A percentile compares a stretch with the other conserved stretches of the same genome.
These are phyloP conservation scores for Lachancea lanzarotensis DNA, from an alignment of 805 yeast genomes.

Conservation along the genomic window DNA sequence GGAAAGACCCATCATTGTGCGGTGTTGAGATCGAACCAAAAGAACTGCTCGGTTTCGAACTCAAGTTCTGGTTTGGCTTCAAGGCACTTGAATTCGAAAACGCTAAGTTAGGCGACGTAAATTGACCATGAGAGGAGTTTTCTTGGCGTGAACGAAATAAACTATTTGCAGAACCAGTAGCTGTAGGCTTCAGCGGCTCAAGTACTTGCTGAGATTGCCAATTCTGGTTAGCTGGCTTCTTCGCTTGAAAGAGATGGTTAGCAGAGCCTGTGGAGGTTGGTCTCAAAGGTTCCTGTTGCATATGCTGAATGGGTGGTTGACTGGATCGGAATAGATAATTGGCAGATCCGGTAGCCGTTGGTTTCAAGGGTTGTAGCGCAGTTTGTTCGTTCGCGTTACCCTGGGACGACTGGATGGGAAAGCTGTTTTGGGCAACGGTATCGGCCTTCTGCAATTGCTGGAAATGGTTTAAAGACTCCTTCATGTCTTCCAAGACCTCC, in stretches of 20 bases:
- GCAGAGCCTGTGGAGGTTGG: conserved; percentile 34
- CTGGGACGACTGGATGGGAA: conserved; percentile 47
- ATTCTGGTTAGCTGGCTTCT: neutral
- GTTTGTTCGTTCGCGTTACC: neutral
- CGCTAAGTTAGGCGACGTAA: neutral
- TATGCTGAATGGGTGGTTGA: conserved; percentile 5
- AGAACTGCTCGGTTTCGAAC: neutral
- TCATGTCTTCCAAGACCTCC: conserved; percentile 67
- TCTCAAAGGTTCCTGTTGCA: conserved; percentile 18
- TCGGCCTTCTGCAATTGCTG: conserved; percentile 69
- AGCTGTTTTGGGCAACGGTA: conserved; percentile 66
- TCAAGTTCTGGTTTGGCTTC: neutral
- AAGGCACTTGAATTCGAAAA: neutral
- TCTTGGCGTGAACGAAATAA: conserved; percentile 18
- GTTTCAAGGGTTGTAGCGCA: conserved; percentile 28
- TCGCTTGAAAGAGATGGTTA: conserved; percentile 26
- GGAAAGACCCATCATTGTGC: neutral
- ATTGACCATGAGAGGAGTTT: neutral
- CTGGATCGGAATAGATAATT: conserved; percentile 24
- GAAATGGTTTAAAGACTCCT: conserved; percentile 66
- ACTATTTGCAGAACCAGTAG: conserved; percentile 32
- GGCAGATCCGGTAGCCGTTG: conserved; percentile 33
- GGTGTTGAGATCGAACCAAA: neutral
- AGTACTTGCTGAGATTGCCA: conserved; percentile 16
- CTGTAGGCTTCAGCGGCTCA: conserved; percentile 31